Evolutionary conservation across 768 basidiomycete genomes (phyloP).

Genomic region (Leccinum subtestaceum): DNA sequence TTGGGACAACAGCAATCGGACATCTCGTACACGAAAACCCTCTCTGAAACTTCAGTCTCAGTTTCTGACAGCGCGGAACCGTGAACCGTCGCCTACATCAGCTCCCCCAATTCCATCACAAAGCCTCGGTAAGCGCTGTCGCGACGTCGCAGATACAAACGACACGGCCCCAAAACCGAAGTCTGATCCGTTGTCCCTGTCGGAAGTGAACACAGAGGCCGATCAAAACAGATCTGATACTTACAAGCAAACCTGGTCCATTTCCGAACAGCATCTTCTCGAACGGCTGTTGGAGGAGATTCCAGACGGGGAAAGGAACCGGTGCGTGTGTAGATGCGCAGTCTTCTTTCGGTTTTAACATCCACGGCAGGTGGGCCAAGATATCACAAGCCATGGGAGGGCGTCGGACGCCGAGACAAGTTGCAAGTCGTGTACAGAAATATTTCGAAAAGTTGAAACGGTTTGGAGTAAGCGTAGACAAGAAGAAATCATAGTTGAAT

Average conservation of each 20-base stretch:
- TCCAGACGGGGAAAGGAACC: conserved; percentile 71
- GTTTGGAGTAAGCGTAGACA: conserved; percentile 55
- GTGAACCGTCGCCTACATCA: conserved; percentile 7
- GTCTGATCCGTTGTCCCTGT: conserved; percentile 12
- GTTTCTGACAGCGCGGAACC: conserved; percentile 5
- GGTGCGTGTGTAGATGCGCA: conserved; percentile 40
- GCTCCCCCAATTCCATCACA: conserved; percentile 14
- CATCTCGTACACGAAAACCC: conserved; percentile 31
- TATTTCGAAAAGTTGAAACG: conserved; percentile 82
- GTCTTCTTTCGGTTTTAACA: conserved; percentile 7
- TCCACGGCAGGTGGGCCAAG: conserved; percentile 61
- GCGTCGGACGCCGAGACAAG: conserved; percentile 72
- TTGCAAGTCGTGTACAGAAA: conserved; percentile 87
- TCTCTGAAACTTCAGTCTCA: conserved; percentile 30
- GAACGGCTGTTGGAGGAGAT: conserved; percentile 74
- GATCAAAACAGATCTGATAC: conserved; percentile 47
- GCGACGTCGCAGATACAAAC: conserved; percentile 19
- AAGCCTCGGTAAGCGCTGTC: conserved; percentile 29
- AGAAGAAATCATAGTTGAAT: conserved; percentile 20
- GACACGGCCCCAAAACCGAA: conserved; percentile 14
- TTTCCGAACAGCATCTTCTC: conserved; percentile 72
- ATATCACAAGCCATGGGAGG: conserved; percentile 83
- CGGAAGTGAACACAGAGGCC: conserved; percentile 20
- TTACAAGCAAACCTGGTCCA: conserved; percentile 81
- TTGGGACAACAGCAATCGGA: conserved; percentile 8